Conservation (phyloP, 169 alveolate genomes). For the Cryptosporidium parvum region DNA sequence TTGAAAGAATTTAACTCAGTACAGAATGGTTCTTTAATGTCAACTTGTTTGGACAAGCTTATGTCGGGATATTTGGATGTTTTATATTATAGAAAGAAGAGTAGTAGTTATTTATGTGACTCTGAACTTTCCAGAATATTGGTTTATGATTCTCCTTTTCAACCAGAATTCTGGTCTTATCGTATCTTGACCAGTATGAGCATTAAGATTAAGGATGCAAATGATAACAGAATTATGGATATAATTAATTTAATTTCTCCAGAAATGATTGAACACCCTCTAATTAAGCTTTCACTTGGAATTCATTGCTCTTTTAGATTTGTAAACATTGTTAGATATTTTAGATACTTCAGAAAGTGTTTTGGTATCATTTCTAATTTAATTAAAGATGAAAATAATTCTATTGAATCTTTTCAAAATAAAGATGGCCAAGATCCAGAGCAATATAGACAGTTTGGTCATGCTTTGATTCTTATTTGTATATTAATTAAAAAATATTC, state of each 20-base stretch:
- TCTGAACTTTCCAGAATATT: constrained; percentile 69
- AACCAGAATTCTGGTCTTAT: constrained; percentile 89
- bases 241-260: constrained; percentile 80
- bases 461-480: constrained; percentile 33
- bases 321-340: constrained; percentile 49
- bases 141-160: constrained; percentile 84
- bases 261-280: constrained; percentile 26
- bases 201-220: constrained; percentile 76
- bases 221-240: constrained; percentile 80
- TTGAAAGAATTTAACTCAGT: constrained; percentile 83
- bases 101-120: background rate
- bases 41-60: constrained; percentile 85
- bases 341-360: constrained; percentile 57
- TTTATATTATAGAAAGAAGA: constrained; percentile 58
- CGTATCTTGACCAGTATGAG: constrained; percentile 82
- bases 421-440: background rate
- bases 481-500: constrained; percentile 61
- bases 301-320: constrained; percentile 60
- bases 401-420: background rate
- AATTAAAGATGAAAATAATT: constrained; percentile 3
- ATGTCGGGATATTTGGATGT: constrained; percentile 88
- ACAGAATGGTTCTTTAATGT: constrained; percentile 83
- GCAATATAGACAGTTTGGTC: constrained; percentile 13
- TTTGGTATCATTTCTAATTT: background rate
- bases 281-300: constrained; percentile 76